Evolutionary conservation across 2,329 filamentous ascomycete genomes (phyloP), one percentile per base, ranked within the genome.

Genomic region (Trichoderma brevicompactum): DNA sequence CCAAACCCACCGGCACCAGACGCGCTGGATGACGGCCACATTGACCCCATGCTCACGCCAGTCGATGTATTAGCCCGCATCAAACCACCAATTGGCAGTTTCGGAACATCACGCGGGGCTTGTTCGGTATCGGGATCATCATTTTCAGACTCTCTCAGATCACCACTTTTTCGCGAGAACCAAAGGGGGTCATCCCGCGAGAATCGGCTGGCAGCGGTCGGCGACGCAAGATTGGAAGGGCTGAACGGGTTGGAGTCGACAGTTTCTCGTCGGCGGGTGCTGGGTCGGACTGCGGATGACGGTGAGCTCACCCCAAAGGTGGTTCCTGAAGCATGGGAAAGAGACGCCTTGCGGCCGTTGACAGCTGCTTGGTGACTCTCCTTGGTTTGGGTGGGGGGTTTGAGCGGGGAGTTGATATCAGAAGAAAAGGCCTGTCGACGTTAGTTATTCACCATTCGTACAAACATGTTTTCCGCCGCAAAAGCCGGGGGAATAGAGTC

Each of bases 401-500:
- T 98, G 70, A 97, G 82, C 40, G 93, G 91, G 41, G 95, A 97
- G 77, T 98, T 99, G 74, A 99, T 93, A 69, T 96, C 95, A 58
- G 86, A 87, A 58, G 87, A 79, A 78, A 97, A 97, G 68, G 91
- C 81, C 90, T 97, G 76, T 49, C 48, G 64, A 23, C 38, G 69
- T 76, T 65, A 75, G 72, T 68, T 58, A 53, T 28, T 54, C 23
- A 8, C 36, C 19, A 32, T 44, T 5, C 12, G 15, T 17, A 32
- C 46, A 32, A 32, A 3, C 28, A 23, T 6, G 13, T 32, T 23
- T 43, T 34, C 23, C 23, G 54, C 17, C 41, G 43, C 15, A 59
- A 41, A 52, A 10, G 17, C 12, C 23, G 23, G 61, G 65, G 66
- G n/a, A n/a, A 46, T 64, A 65, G 23, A 28, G 23, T 60, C 81